phyloP scores from a whole-genome alignment of 352 stramenopile species.

The Aphanomyces stellatus region DNA sequence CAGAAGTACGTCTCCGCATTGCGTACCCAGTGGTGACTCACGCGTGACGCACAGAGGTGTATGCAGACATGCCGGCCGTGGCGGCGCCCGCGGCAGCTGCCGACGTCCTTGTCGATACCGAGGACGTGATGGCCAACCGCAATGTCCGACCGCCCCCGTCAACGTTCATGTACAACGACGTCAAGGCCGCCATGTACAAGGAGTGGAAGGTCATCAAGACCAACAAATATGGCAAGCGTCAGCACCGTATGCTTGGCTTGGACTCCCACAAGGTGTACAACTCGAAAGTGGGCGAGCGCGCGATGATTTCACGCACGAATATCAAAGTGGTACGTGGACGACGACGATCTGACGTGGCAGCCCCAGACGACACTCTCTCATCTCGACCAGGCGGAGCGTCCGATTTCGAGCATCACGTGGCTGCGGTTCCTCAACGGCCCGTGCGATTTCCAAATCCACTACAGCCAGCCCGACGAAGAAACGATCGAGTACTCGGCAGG shows the following conservation, averaged over 20 bases:
- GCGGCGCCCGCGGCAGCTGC: background rate
- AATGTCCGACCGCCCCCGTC: slow-evolving; percentile 63
- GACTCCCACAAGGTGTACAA: slow-evolving; percentile 88
- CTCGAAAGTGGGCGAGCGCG: slow-evolving; percentile 81
- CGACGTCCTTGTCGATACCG: background rate
- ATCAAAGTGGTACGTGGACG: slow-evolving; percentile 76
- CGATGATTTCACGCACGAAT: slow-evolving; percentile 83
- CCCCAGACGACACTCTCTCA: background rate
- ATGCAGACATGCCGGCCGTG: background rate
- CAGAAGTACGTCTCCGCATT: slow-evolving; percentile 74
- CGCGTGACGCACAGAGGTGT: slow-evolving; percentile 39
- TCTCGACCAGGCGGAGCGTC: slow-evolving; percentile 52
- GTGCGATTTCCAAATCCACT: slow-evolving; percentile 85
- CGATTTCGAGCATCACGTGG: slow-evolving; percentile 79
- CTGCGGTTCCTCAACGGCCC: slow-evolving; percentile 80
- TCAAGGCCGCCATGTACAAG: slow-evolving; percentile 85
- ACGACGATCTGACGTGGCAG: too few species aligned
- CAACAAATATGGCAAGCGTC: slow-evolving; percentile 87
- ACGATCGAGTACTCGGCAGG: slow-evolving; percentile 84
- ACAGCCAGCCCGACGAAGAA: slow-evolving; percentile 82
- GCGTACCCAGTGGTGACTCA: background rate
- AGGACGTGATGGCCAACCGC: slow-evolving; percentile 29
- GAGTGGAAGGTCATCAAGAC: slow-evolving; percentile 88
- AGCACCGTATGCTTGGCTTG: slow-evolving; percentile 82
- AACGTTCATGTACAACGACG: slow-evolving; percentile 89